Base-by-base conservation (phyloP, 768 basidiomycete species). In the Tremella yokohamensis region DNA sequence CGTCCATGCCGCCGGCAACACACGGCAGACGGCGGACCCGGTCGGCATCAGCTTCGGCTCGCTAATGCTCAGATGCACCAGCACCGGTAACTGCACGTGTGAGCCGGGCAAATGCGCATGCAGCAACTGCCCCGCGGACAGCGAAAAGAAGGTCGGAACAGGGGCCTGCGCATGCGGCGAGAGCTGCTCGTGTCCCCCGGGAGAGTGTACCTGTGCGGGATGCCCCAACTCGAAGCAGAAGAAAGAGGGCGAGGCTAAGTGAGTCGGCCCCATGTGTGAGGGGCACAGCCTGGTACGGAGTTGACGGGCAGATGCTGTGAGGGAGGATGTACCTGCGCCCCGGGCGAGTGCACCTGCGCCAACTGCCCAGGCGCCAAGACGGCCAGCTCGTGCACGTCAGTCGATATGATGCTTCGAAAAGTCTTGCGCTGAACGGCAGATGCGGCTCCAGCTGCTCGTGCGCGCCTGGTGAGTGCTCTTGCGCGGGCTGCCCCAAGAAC, bases 51-150 rank as follows among this genome's bases (percentile, higher is more conserved):
- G 6, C 29, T 34, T 34, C 6, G 29, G 6, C 29, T 34, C 29
- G n/a, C 29, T 52, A 2, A 52, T 16, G 1, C 24, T 58, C 20
- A 42, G 48, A 20, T 40, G 39, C 18, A n/a, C 40, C 25, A 47
- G 45, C 51, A 40, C 25, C 8, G n/a, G 37, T n/a, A 44, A 39
- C 37, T 65, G 61, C 54, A 54, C 44, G n/a, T 65, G 64, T 49
- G 54, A 57, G 16, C 51, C 64, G 8, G 65, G 60, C 20, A 16
- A 61, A 53, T 67, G 65, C 54, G 54, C 48, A n/a, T 67, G 65
- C 53, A 56, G 18, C 9, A 49, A 40, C 37, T 63, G 62, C 50
- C 58, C 63, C 26, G 29, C 54, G 8, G 40, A 55, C 54, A 52
- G 40, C 16, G 49, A 55, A 38, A 53, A 63, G 34, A 54, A 60